Base-by-base conservation (phyloP, 2,329 filamentous ascomycete species). In the Ophiostoma tasmaniense region DNA sequence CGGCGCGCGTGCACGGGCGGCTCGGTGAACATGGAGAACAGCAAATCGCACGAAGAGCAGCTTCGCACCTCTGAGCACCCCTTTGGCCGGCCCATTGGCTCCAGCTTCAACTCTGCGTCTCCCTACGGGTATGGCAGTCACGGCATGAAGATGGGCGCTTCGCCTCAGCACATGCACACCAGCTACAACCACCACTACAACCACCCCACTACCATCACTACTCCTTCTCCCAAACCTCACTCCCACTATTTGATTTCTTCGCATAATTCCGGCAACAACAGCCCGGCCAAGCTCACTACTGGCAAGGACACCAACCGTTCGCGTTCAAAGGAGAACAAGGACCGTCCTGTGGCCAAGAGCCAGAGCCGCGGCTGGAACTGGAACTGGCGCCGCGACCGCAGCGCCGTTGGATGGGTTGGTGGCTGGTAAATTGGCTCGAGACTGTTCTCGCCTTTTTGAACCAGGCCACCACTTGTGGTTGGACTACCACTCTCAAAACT, bases 381-480 rank as follows among this genome's bases (percentile, higher is more conserved):
- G 81, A 84, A 80, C 73, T 87, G 85, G 84, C 85, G 85, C 76
- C 82, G 85, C 76, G 88, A 90, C 72, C 82, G 81, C 76, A 85
- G 84, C 78, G 89, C 89, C 76, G 81, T 93, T 83, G 93, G 96
- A 87, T 96, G 94, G 89, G 92, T 97, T 88, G 93, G 93, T 83
- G 92, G 91, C 81, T 96, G 91, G 88, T 88, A 91, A 91, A 79
- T 88, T 88, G 74, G 79, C 6, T 22, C 13, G 39, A 11, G 25
- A 66, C n/a, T 22, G 61, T 25, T 25, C 76, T 78, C 79, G 73
- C 81, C 78, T 74, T 45, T 45, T 45, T 79, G 73, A 70, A 69
- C 68, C 73, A 72, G 70, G 75, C 78, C 77, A 82, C 78, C 86
- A 87, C 85, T 88, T 87, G 85, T 88, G 81, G 85, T 85, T 85